These are phyloP conservation scores for Hemisphaericaspora lyxosophila DNA, from an alignment of 1,139 yeast species.

Conservation along the genomic window DNA sequence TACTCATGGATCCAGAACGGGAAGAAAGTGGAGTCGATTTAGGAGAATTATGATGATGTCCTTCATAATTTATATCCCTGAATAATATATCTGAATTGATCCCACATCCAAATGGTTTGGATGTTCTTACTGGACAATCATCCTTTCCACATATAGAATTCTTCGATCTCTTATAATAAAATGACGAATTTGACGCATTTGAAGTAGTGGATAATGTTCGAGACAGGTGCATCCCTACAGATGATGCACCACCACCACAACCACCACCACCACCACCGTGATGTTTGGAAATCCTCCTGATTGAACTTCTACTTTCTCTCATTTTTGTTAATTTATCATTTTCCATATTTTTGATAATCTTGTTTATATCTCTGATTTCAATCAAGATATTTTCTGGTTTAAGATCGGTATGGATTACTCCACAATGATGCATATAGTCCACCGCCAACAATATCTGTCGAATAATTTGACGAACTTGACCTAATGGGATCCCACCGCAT, in stretches of 20 bases:
- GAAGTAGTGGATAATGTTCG: slow-evolving; percentile 13
- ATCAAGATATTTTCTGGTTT: slow-evolving; percentile 46
- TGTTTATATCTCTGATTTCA: slow-evolving; percentile 40
- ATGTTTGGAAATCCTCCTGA: slow-evolving; percentile 3
- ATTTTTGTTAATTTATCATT: slow-evolving; percentile 26
- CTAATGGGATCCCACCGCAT: slow-evolving; percentile 37
- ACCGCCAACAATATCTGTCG: slow-evolving; percentile 39
- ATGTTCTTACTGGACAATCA: slow-evolving; percentile 29
- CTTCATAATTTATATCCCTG: slow-evolving; percentile 16
- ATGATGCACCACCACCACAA: neutral
- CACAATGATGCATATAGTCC: slow-evolving; percentile 44
- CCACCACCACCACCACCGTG: no score
- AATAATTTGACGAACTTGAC: slow-evolving; percentile 37
- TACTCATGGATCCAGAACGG: neutral
- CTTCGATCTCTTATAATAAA: slow-evolving; percentile 23
- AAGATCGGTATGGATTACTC: slow-evolving; percentile 45
- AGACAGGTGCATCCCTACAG: slow-evolving; percentile 1
- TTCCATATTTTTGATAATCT: slow-evolving; percentile 33
- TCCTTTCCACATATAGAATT: slow-evolving; percentile 20
- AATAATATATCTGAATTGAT: slow-evolving; percentile 23
- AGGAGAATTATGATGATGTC: neutral
- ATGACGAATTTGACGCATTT: slow-evolving; percentile 9
- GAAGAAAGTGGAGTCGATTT: neutral
- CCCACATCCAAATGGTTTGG: slow-evolving; percentile 30
- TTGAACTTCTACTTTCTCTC: slow-evolving; percentile 5